These are phyloP conservation scores for Xerocomellus chrysenteron DNA, from an alignment of 768 basidiomycete species.

Conservation along the genomic window DNA sequence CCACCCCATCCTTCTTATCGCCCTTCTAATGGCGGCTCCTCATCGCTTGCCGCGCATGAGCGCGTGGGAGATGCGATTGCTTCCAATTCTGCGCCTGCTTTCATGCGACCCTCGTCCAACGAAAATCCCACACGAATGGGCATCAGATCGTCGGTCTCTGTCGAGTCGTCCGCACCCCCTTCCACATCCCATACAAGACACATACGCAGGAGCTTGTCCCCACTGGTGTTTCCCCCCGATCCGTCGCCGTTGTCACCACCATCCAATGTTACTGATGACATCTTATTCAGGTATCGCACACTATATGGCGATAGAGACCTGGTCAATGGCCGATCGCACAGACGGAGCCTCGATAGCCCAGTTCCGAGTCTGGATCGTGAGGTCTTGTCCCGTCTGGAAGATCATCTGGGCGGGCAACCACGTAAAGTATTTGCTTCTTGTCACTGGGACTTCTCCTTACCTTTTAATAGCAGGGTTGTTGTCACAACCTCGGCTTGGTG, in stretches of 20 bases:
- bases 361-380: constrained; percentile 3
- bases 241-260: constrained; percentile 8
- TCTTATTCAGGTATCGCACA: constrained; percentile 15
- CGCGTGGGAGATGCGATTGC: constrained; percentile 11
- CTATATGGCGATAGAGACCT: not conserved
- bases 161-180: constrained; percentile 6
- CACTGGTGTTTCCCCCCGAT: constrained; percentile 23
- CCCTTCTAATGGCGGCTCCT: constrained; percentile 8
- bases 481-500: constrained; percentile 7
- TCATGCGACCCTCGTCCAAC: constrained; percentile 19
- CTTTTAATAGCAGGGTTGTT: not conserved
- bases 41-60: constrained; percentile 17
- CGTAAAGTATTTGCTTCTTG: constrained; percentile 6
- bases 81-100: constrained; percentile 10
- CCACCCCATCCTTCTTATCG: constrained; percentile 27
- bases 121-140: constrained; percentile 9
- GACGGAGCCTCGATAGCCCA: constrained; percentile 6
- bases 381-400: constrained; percentile 4
- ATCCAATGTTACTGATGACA: constrained; percentile 17
- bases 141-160: constrained; percentile 10
- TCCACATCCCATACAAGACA: constrained; percentile 13
- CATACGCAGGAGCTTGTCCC: constrained; percentile 26
- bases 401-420: constrained; percentile 6
- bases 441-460: not conserved
- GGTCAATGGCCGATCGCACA: not conserved